Base-by-base conservation (phyloP, 352 stramenopile species). In the Phytophthora foliorum region DNA sequence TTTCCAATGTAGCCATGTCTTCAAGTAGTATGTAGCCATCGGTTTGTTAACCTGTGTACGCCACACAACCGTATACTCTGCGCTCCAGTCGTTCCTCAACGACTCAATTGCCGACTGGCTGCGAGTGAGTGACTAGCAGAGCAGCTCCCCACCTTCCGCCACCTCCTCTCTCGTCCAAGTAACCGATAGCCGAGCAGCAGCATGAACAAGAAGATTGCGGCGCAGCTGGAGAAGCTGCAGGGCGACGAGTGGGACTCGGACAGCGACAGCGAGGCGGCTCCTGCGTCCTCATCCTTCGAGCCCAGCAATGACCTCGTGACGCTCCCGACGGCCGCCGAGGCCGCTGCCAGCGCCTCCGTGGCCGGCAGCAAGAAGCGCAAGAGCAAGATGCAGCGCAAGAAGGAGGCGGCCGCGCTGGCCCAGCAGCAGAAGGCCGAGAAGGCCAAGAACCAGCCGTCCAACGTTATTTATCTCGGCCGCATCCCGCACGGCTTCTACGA, bases 401-500 rank as follows among this genome's bases (percentile, higher is more conserved):
- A 73, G 27, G 74, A 70, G 32, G 73, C 69, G 13, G 63, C 50
- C 19, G 64, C 65, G 13, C 44, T 57, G 21, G 60, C 39, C 24
- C 58, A 74, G 49, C 50, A 60, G 34, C 46, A 78, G 52, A 50
- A 69, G 50, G 32, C 32, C 24, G 63, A 74, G 24, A 79, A 74
- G 63, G 61, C 22, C 46, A 80, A 77, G 42, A 61, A 71, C 36
- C 80, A 82, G 67, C 67, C 69, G 58, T 96, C 80, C 75, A 93
- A 72, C 53, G 96, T 99, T 79, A 95, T 99, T 78, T 99, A 99
- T 86, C 84, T 99, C 54, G 96, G 97, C 22, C 97, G 98, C 85
- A 83, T 99, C 67, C 96, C 97, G 27, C 85, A 96, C 73, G 94
- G 95, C 32, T 99, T 99, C 65, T 98, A 98, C 87, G 97, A 99